phyloP scores from a whole-genome alignment of 768 basidiomycete genomes.

The Hebeloma cylindrosporum region DNA sequence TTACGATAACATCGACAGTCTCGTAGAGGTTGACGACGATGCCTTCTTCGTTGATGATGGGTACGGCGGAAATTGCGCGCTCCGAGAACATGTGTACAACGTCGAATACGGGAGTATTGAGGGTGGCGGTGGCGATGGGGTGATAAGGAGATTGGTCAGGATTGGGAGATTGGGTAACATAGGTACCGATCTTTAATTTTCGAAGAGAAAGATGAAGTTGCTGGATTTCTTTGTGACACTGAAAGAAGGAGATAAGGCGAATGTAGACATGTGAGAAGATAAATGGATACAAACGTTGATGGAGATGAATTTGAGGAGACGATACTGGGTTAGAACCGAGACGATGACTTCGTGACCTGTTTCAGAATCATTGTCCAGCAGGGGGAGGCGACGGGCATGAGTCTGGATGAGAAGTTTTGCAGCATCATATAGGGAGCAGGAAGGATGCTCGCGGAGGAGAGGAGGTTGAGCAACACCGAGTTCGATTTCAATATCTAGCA shows the following conservation, averaged over 20 bases:
- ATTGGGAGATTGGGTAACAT: slow-evolving; percentile 59
- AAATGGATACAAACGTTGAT: slow-evolving; percentile 71
- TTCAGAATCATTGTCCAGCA: slow-evolving; percentile 90
- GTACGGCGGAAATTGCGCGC: slow-evolving; percentile 93
- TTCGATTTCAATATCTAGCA: slow-evolving; percentile 88
- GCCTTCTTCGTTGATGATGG: slow-evolving; percentile 90
- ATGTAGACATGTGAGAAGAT: slow-evolving; percentile 10
- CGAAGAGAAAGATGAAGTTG: slow-evolving; percentile 79
- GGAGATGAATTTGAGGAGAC: slow-evolving; percentile 96
- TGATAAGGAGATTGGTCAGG: slow-evolving; percentile 72
- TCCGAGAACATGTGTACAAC: slow-evolving; percentile 99
- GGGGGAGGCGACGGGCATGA: slow-evolving; percentile 90
- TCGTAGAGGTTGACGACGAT: slow-evolving; percentile 96
- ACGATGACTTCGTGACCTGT: slow-evolving; percentile 96
- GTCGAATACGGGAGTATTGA: slow-evolving; percentile 92
- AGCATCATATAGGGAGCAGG: slow-evolving; percentile 85
- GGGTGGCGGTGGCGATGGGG: slow-evolving; percentile 89
- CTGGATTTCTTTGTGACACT: slow-evolving; percentile 87
- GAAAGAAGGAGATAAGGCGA: slow-evolving; percentile 5
- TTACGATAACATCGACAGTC: slow-evolving; percentile 97
- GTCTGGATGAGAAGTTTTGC: slow-evolving; percentile 90
- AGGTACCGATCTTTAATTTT: slow-evolving; percentile 91
- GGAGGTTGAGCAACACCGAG: slow-evolving; percentile 93
- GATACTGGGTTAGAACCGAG: slow-evolving; percentile 94
- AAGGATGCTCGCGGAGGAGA: slow-evolving; percentile 84